Percentiles rank a stretch among this genome's conserved stretches.
These are phyloP conservation scores for Naematelia aurantialba DNA, from an alignment of 768 basidiomycete species.

Conservation along the genomic window DNA sequence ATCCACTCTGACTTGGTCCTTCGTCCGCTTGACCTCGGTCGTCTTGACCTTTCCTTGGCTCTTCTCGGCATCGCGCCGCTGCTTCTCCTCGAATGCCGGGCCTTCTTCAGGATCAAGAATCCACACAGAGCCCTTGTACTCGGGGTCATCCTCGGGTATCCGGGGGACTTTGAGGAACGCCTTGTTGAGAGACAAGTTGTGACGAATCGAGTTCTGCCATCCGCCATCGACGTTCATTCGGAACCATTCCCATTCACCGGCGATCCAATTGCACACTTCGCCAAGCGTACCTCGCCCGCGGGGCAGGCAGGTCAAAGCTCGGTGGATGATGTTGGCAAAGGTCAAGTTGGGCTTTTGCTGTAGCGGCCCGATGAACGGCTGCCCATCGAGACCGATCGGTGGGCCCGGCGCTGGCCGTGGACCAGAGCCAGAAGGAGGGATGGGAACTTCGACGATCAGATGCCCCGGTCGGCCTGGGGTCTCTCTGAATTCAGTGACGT, in stretches of 20 bases:
- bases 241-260: constrained; percentile 85
- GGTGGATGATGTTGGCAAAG: constrained; percentile 86
- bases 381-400: constrained; percentile 45
- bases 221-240: constrained; percentile 72
- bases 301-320: constrained; percentile 65
- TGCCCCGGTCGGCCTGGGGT: constrained; percentile 53
- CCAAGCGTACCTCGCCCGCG: constrained; percentile 67
- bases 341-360: constrained; percentile 85
- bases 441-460: constrained; percentile 46
- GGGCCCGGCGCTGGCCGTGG: constrained; percentile 46
- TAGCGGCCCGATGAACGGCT: constrained; percentile 50
- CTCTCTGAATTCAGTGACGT: constrained; percentile 57
- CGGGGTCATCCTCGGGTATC: constrained; percentile 65
- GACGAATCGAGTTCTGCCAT: constrained; percentile 96
- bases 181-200: constrained; percentile 86
- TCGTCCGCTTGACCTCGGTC: constrained; percentile 26
- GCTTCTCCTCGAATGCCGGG: constrained; percentile 49
- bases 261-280: constrained; percentile 89
- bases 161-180: constrained; percentile 89
- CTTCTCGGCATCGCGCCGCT: constrained; percentile 32
- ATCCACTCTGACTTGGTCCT: constrained; percentile 32
- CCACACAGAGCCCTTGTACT: constrained; percentile 87
- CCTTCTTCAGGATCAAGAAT: constrained; percentile 67
- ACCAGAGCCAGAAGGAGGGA: constrained; percentile 44
- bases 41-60: constrained; percentile 34